phyloP scores from a whole-genome alignment of 768 basidiomycete species.

The Podaxis rugospora region DNA sequence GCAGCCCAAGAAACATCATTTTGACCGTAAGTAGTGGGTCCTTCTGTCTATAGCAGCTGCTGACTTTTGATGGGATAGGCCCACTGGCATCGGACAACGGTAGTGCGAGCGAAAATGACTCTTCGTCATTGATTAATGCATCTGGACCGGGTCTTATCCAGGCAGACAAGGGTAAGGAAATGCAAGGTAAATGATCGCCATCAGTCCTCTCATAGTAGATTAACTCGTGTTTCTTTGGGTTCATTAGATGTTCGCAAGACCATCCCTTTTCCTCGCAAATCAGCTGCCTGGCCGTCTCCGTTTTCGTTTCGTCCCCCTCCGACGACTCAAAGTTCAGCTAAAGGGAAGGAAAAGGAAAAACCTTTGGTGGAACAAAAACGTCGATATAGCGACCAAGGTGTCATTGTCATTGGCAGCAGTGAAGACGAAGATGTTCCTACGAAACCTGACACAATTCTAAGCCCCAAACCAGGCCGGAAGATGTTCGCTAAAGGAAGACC shows the following conservation, averaged over 20 bases:
- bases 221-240: background rate
- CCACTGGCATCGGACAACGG: background rate
- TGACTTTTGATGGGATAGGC: background rate
- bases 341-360: background rate
- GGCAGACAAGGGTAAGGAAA: background rate
- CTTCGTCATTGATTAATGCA: background rate
- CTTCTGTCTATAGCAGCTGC: background rate
- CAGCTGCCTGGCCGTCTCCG: background rate
- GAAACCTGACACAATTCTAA: background rate
- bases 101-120: background rate
- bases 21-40: constrained; percentile 1
- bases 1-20: background rate
- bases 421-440: background rate
- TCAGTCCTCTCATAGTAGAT: background rate
- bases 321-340: background rate
- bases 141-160: background rate
- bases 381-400: background rate
- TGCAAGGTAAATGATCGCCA: background rate
- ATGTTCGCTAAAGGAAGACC: background rate
- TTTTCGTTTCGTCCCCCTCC: background rate
- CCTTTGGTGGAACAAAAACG: background rate
- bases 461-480: background rate
- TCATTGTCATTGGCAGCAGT: constrained; percentile 7
- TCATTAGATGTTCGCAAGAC: background rate
- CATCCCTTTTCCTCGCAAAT: background rate